A percentile compares a stretch with the other conserved stretches of the same genome.
Evolutionary conservation across 345 rosid species (phyloP).

Genomic region (Pistacia atlantica): DNA sequence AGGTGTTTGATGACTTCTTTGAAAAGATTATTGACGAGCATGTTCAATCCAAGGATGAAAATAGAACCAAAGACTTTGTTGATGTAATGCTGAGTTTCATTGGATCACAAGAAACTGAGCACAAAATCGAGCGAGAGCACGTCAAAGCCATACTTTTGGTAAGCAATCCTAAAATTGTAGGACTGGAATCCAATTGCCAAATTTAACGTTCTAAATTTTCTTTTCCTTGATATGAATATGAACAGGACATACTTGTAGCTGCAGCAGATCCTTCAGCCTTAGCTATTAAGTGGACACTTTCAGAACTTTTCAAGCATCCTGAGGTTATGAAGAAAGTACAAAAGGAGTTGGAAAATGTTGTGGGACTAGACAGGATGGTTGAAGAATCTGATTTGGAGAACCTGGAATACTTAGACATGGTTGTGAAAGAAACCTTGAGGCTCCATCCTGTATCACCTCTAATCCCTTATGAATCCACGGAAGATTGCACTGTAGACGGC

Average conservation of each 20-base stretch:
- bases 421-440: conserved; percentile 30
- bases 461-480: not conserved
- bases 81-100: no score
- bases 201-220: no score
- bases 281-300: conserved; percentile 34
- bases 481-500: not conserved
- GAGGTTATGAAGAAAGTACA: conserved; percentile 23
- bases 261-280: conserved; percentile 36
- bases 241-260: not conserved
- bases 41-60: no score
- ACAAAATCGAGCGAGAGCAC: no score
- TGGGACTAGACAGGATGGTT: conserved; percentile 38
- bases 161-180: not conserved
- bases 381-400: conserved; percentile 28
- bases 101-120: no score
- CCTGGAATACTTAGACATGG: conserved; percentile 4
- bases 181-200: no score
- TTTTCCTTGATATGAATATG: not conserved
- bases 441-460: conserved; percentile 12
- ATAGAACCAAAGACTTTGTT: no score
- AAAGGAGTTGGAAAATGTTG: conserved; percentile 34
- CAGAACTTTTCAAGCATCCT: conserved; percentile 41
- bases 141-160: no score
- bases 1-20: no score
- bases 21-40: no score